Evolutionary conservation across 257 asterid genomes (phyloP).

Genomic region (Jaltomata sinuosa): DNA sequence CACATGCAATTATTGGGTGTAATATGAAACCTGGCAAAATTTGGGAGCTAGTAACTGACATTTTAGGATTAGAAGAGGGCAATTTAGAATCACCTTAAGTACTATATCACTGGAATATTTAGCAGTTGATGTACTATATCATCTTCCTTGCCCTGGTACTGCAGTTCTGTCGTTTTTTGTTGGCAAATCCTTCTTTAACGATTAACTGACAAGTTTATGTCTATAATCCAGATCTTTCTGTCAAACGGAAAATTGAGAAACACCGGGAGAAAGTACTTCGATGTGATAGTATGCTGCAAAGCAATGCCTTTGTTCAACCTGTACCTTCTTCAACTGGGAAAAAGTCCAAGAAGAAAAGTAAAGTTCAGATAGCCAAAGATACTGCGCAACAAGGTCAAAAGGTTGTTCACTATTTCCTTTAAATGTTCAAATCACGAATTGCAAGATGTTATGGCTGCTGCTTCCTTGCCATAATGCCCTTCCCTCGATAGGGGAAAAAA

Average conservation of each 20-base stretch:
- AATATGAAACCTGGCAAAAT: neutral
- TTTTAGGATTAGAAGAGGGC: neutral
- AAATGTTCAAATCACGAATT: neutral
- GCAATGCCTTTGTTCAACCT: constrained; percentile 63
- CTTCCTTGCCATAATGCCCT: neutral
- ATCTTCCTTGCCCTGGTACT: neutral
- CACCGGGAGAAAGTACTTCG: constrained; percentile 64
- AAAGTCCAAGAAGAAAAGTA: constrained; percentile 41
- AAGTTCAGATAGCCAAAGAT: constrained; percentile 18
- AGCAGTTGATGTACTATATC: neutral
- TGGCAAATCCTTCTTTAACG: neutral
- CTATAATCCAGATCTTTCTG: constrained; percentile 55
- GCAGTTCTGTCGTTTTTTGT: neutral
- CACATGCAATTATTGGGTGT: neutral
- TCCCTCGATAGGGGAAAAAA: neutral
- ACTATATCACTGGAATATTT: neutral
- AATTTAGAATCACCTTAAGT: too few species aligned
- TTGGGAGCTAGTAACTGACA: neutral
- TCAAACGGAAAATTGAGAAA: constrained; percentile 79
- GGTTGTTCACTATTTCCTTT: constrained; percentile 25
- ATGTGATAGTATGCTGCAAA: constrained; percentile 67
- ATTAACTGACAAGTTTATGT: neutral
- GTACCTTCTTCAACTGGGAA: constrained; percentile 65
- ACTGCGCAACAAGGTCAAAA: constrained; percentile 16
- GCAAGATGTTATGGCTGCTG: neutral